Evolutionary conservation across 257 asterid genomes (phyloP).

Genomic region (Primulina huaijiensis): DNA sequence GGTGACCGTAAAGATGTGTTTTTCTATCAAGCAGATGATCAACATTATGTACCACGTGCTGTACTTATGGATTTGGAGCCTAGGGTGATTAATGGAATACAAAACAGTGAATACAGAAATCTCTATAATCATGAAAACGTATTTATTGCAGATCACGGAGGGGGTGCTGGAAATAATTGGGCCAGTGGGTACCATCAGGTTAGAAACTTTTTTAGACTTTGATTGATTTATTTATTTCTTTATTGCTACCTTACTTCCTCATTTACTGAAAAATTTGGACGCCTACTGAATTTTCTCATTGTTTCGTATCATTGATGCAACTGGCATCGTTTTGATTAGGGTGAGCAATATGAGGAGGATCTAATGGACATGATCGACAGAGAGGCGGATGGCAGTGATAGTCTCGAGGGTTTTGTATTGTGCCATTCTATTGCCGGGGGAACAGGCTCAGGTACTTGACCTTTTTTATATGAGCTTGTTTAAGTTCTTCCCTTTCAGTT

Average conservation of each 20-base stretch:
- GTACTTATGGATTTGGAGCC: slow-evolving; percentile 98
- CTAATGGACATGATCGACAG: slow-evolving; percentile 99
- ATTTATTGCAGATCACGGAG: slow-evolving; percentile 90
- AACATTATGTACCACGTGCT: slow-evolving; percentile 95
- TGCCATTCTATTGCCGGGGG: slow-evolving; percentile 99
- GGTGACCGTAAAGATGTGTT: slow-evolving; percentile 98
- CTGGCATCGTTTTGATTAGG: slow-evolving; percentile 45
- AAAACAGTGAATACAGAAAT: slow-evolving; percentile 89
- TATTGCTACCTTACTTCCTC: neutral
- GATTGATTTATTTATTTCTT: neutral
- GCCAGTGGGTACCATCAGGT: slow-evolving; percentile 99
- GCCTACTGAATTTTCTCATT: slow-evolving; percentile 5
- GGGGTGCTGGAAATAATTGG: slow-evolving; percentile 99
- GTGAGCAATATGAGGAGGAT: slow-evolving; percentile 95
- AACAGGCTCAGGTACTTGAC: slow-evolving; percentile 77
- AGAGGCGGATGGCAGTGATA: slow-evolving; percentile 99
- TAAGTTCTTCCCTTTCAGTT: slow-evolving; percentile 7
- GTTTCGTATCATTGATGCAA: slow-evolving; percentile 13
- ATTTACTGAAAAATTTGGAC: neutral
- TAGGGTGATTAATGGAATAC: slow-evolving; percentile 93
- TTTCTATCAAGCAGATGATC: slow-evolving; percentile 99
- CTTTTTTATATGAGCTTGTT: slow-evolving; percentile 19
- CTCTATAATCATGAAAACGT: slow-evolving; percentile 96
- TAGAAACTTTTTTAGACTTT: neutral
- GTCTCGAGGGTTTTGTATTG: slow-evolving; percentile 98